A percentile compares a stretch with the other conserved stretches of the same genome.
These are phyloP conservation scores for Syncephalastrum monosporum DNA, from an alignment of 371 early-diverging fungal genomes.

Conservation along the genomic window DNA sequence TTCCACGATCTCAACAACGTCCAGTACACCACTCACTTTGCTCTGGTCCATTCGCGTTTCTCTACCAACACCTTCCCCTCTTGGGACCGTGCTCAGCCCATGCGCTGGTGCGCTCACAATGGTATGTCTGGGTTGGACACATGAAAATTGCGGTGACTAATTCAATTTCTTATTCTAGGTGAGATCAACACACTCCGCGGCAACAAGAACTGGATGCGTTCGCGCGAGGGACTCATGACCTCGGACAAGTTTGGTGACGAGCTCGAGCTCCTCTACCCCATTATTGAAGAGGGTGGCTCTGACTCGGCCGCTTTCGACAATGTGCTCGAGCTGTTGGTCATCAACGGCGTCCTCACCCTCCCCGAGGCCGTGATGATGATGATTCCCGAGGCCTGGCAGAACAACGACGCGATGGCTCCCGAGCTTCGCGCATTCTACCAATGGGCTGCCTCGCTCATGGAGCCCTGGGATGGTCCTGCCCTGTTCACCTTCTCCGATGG, in stretches of 20 bases:
- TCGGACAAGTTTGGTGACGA: conserved; percentile 78
- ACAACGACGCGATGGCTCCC: conserved; percentile 78
- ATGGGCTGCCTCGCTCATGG: conserved; percentile 96
- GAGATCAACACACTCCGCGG: conserved; percentile 98
- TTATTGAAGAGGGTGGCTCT: conserved; percentile 95
- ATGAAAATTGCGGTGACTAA: no score
- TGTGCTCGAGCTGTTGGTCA: conserved; percentile 89
- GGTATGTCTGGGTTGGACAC: conserved; percentile 53
- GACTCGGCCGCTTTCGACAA: conserved; percentile 96
- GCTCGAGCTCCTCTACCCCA: conserved; percentile 85
- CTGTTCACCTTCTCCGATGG: conserved; percentile 96
- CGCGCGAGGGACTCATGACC: conserved; percentile 91
- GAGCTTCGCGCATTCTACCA: conserved; percentile 81
- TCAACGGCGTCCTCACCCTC: conserved; percentile 86
- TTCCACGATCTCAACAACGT: conserved; percentile 86
- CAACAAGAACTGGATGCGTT: conserved; percentile 98
- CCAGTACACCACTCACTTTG: conserved; percentile 85
- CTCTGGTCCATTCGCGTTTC: conserved; percentile 95
- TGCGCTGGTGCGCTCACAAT: conserved; percentile 97
- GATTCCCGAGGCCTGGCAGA: conserved; percentile 98
- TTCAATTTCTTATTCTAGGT: conserved; percentile 41
- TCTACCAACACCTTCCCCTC: conserved; percentile 98
- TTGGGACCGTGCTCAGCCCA: conserved; percentile 98
- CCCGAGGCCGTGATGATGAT: conserved; percentile 97
- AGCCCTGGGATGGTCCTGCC: conserved; percentile 98